Evolutionary conservation across 179 eudicot species (phyloP), one percentile per base, ranked within the genome.

Genomic region (Patellifolia procumbens): DNA sequence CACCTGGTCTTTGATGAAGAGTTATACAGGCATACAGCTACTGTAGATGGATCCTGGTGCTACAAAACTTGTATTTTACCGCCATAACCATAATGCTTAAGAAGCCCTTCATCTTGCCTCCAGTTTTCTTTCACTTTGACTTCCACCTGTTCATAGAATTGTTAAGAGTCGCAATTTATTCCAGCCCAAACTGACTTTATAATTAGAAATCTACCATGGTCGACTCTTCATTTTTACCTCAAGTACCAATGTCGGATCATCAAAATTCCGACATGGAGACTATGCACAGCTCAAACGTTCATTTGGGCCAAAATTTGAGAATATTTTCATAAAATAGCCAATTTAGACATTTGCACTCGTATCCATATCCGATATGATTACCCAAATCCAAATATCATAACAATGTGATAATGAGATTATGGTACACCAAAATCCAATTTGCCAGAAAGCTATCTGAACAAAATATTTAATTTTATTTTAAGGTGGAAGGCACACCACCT

Each of bases 51-150:
- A 72, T 32, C 70, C 71, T 51, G 70, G 17, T 9, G 60, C 75
- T 83, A 93, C 11, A 85, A 69, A 53, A 86, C 91, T 58, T 76
- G 86, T 45, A 93, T 92, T 70, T 87, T 83, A 26, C 97, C 99
- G 5, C 94, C 97, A 74, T 95, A 93, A 68, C 98, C 99, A 66
- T 90, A 93, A 81, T 68, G 70, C 79, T 90, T 91, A 59, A 95
- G 86, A 69, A 95, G 92, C 48, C 86, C 96, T 86, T 93, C 99
- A 73, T 95, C 92, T 84, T 95, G 94, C 83, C 99, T 80, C 99
- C 98, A 95, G 79, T 95, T 93, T 73, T 93, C 97, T 83, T 90
- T 91, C 35, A 95, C 89, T 86, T 91, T 93, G 70, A 95, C 97
- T 84, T 93, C 98, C 76, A 95, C 84, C 99, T 93, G 91, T 83